These are phyloP conservation scores for Ajuga reptans DNA, from an alignment of 305 asterid genomes.

Conservation along the genomic window DNA sequence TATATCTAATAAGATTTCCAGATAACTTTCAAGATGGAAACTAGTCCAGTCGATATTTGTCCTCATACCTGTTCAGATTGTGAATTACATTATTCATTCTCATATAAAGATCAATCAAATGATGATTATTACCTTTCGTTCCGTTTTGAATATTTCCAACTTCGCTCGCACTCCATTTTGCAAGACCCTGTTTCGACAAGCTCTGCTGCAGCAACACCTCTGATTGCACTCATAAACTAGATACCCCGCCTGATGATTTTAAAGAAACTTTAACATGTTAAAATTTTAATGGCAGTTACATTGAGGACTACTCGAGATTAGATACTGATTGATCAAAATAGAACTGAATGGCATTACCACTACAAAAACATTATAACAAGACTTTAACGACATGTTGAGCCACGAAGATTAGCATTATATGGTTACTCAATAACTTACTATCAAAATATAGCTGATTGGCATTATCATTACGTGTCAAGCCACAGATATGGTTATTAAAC, in stretches of 20 bases:
- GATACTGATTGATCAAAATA: conserved; percentile 12
- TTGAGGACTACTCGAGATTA: not conserved
- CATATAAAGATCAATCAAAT: not conserved
- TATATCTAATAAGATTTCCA: not conserved
- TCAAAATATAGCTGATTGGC: not conserved
- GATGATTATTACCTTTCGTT: conserved; percentile 53
- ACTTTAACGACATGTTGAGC: not conserved
- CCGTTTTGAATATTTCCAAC: conserved; percentile 89
- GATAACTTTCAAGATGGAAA: not conserved
- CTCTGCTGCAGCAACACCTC: conserved; percentile 67
- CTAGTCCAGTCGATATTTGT: not conserved
- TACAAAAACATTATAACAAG: conserved; percentile 3
- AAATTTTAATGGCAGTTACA: not conserved
- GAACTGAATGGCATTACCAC: not conserved
- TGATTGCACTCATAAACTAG: conserved; percentile 92
- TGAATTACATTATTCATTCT: not conserved
- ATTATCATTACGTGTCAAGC: not conserved
- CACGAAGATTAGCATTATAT: not conserved
- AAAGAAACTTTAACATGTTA: conserved; percentile 12
- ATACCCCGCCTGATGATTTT: conserved; percentile 77
- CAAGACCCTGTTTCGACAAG: conserved; percentile 86
- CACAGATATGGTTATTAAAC: not conserved
- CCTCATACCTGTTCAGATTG: not conserved
- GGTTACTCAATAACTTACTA: not conserved
- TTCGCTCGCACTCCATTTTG: conserved; percentile 83